Conservation (phyloP, 768 basidiomycete genomes). For the Amanita polypyramis region DNA sequence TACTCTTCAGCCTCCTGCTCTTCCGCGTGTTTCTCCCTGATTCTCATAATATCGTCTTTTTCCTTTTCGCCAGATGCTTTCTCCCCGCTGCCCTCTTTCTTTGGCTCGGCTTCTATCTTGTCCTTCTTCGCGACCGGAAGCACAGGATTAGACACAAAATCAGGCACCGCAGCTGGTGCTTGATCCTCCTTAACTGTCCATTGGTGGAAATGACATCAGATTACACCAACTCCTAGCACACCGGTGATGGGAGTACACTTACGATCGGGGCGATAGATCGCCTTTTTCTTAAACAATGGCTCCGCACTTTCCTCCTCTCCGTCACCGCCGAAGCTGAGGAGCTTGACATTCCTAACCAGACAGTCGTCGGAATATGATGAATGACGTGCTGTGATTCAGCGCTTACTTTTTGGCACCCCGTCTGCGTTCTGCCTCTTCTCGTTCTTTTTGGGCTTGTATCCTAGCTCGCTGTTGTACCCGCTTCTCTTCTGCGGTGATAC, state of each 20-base stretch:
- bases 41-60: slow-evolving; percentile 49
- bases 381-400: neutral
- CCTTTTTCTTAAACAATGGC: slow-evolving; percentile 60
- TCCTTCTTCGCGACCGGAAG: slow-evolving; percentile 5
- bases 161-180: slow-evolving; percentile 24
- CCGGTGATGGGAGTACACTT: slow-evolving; percentile 19
- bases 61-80: slow-evolving; percentile 20
- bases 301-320: slow-evolving; percentile 55
- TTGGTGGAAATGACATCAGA: slow-evolving; percentile 4
- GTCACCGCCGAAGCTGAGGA: slow-evolving; percentile 81
- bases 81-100: neutral
- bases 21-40: slow-evolving; percentile 65
- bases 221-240: neutral
- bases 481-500: slow-evolving; percentile 92
- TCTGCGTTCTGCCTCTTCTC: slow-evolving; percentile 63
- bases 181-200: slow-evolving; percentile 28
- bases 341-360: slow-evolving; percentile 62
- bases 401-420: slow-evolving; percentile 84
- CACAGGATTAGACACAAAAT: slow-evolving; percentile 25
- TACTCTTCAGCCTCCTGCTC: slow-evolving; percentile 61
- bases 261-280: slow-evolving; percentile 80
- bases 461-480: slow-evolving; percentile 75
- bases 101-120: neutral
- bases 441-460: slow-evolving; percentile 62
- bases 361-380: neutral